phyloP scores from a whole-genome alignment of 2,329 filamentous ascomycete species.

The Sporothrix dimorphospora region DNA sequence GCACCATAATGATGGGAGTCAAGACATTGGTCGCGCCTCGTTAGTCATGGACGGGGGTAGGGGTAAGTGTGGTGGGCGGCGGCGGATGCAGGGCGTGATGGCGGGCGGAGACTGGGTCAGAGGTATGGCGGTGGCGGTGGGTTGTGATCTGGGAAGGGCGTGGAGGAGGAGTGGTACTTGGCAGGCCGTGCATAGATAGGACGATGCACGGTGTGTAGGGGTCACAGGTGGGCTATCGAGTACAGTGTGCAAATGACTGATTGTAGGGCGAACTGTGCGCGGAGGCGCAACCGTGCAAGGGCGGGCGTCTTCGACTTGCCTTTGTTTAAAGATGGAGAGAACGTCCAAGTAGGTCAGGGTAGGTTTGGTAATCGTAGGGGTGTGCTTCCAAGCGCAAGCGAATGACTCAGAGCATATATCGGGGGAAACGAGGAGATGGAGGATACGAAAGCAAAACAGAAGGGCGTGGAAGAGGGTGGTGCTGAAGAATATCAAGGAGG shows the following conservation, averaged over 20 bases:
- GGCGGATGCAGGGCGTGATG: conserved; percentile 20
- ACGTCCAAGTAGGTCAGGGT: neutral
- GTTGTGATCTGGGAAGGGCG: conserved; percentile 10
- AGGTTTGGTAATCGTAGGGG: neutral
- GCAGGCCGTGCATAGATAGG: conserved; percentile 17
- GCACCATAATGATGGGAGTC: neutral
- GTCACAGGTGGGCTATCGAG: neutral
- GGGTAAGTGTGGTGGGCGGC: neutral
- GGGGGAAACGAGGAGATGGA: neutral
- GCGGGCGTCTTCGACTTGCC: conserved; percentile 3
- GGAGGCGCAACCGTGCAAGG: conserved; percentile 2
- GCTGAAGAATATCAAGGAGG: conserved; percentile 7
- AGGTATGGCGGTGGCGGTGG: neutral
- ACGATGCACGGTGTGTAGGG: neutral
- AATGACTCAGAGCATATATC: conserved; percentile 33
- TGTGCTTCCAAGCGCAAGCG: conserved; percentile 32
- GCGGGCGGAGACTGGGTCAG: conserved; percentile 13
- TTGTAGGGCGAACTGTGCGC: conserved; percentile 17
- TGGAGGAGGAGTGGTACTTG: neutral
- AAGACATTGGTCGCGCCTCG: neutral
- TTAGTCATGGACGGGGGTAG: conserved; percentile 20
- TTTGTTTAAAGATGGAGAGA: conserved; percentile 8
- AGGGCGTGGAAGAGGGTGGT: neutral
- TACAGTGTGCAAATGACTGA: neutral
- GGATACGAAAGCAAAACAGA: neutral